Evolutionary conservation across 306 rosid genomes (phyloP).

Genomic region (Trifolium dubium): DNA sequence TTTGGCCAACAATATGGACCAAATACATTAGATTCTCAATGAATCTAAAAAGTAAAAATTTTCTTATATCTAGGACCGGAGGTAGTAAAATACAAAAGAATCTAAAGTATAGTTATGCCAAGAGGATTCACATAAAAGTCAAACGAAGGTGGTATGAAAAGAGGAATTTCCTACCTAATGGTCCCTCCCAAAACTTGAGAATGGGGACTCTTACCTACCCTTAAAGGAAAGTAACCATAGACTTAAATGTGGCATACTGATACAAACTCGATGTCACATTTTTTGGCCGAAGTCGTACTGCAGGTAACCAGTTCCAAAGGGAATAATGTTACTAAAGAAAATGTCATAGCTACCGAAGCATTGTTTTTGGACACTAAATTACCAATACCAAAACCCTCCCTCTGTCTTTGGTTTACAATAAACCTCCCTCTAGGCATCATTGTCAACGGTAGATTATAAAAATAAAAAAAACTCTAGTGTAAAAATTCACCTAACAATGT

Average conservation of each 20-base stretch:
- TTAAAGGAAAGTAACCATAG: background rate
- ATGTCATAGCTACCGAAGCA: background rate
- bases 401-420: background rate
- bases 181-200: too few species aligned
- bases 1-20: too few species aligned
- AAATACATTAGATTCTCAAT: too few species aligned
- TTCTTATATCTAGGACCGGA: too few species aligned
- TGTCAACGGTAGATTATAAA: too few species aligned
- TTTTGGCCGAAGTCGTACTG: background rate
- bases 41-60: too few species aligned
- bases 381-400: background rate
- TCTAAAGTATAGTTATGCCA: background rate
- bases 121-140: slow-evolving; percentile 1
- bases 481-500: background rate
- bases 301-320: background rate
- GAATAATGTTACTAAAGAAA: background rate
- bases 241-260: background rate
- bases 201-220: background rate
- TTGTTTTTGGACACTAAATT: background rate
- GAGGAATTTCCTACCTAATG: background rate
- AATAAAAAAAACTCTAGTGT: background rate
- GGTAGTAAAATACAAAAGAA: background rate
- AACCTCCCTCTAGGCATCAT: background rate
- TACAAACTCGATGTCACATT: background rate
- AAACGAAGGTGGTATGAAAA: background rate